These are phyloP conservation scores for Solanum arcanum DNA, from an alignment of 257 asterid species.

Conservation along the genomic window DNA sequence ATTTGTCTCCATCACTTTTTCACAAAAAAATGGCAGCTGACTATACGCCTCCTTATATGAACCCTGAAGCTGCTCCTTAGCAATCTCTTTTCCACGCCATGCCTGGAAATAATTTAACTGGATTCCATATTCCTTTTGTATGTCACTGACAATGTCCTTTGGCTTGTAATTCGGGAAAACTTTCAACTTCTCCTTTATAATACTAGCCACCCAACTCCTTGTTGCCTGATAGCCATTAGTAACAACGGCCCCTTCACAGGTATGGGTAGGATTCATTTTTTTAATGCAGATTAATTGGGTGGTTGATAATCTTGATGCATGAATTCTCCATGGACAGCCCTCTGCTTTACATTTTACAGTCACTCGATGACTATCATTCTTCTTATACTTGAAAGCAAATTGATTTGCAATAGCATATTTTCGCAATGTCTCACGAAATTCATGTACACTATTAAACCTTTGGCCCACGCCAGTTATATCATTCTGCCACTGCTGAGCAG, in stretches of 20 bases:
- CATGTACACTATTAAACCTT: conserved; percentile 88
- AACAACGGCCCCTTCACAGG: conserved; percentile 75
- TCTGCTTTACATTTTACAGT: conserved; percentile 96
- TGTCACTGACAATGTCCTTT: conserved; percentile 86
- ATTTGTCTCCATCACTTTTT: conserved; percentile 85
- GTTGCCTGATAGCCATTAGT: conserved; percentile 82
- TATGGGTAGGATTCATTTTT: conserved; percentile 83
- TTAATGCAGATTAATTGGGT: conserved; percentile 93
- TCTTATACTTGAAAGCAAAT: conserved; percentile 91
- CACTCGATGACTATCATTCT: conserved; percentile 95
- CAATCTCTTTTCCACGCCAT: conserved; percentile 98
- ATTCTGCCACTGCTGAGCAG: conserved; percentile 85
- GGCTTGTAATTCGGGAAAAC: conserved; percentile 87
- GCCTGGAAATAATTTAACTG: conserved; percentile 95
- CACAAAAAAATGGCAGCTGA: conserved; percentile 78
- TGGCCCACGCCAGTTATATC: conserved; percentile 94
- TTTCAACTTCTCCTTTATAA: conserved; percentile 85
- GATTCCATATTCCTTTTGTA: conserved; percentile 88
- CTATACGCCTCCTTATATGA: conserved; percentile 91
- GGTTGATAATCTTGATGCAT: conserved; percentile 89
- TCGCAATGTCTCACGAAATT: conserved; percentile 89
- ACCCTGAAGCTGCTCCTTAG: conserved; percentile 99
- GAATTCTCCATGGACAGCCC: conserved; percentile 97
- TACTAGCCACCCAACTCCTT: conserved; percentile 98
- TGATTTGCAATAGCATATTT: conserved; percentile 90